phyloP scores from a whole-genome alignment of 768 basidiomycete genomes.

The Chalciporus chontae region DNA sequence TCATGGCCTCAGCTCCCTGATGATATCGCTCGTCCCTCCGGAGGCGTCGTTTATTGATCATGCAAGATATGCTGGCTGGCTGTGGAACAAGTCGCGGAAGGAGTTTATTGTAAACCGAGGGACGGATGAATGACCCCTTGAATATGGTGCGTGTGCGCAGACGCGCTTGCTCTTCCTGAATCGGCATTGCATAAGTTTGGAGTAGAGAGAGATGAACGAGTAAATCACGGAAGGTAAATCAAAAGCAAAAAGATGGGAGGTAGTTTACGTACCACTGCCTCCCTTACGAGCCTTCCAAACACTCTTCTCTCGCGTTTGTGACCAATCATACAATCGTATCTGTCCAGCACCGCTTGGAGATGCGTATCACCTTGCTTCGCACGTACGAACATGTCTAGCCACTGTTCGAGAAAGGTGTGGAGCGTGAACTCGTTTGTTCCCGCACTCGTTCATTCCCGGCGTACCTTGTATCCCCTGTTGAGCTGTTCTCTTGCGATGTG shows the following conservation, averaged over 20 bases:
- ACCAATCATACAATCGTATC: constrained; percentile 59
- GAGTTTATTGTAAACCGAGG: constrained; percentile 61
- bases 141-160: constrained; percentile 61
- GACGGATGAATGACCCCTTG: constrained; percentile 67
- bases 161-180: constrained; percentile 53
- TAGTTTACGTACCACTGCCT: constrained; percentile 47
- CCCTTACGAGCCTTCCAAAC: constrained; percentile 43
- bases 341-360: constrained; percentile 42
- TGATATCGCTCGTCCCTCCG: constrained; percentile 45
- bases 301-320: constrained; percentile 46
- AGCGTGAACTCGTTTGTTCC: neutral
- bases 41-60: constrained; percentile 53
- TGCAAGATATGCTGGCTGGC: constrained; percentile 64
- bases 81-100: constrained; percentile 81
- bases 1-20: constrained; percentile 31
- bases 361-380: constrained; percentile 53
- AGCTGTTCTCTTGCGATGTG: constrained; percentile 45
- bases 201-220: neutral
- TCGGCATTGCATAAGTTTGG: constrained; percentile 1
- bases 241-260: neutral
- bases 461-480: constrained; percentile 53
- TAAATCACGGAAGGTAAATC: neutral
- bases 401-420: constrained; percentile 30
- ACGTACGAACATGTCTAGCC: constrained; percentile 52
- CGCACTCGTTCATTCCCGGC: constrained; percentile 13